phyloP scores from a whole-genome alignment of 2,329 filamentous ascomycete genomes.

The Venturia aucupariae region DNA sequence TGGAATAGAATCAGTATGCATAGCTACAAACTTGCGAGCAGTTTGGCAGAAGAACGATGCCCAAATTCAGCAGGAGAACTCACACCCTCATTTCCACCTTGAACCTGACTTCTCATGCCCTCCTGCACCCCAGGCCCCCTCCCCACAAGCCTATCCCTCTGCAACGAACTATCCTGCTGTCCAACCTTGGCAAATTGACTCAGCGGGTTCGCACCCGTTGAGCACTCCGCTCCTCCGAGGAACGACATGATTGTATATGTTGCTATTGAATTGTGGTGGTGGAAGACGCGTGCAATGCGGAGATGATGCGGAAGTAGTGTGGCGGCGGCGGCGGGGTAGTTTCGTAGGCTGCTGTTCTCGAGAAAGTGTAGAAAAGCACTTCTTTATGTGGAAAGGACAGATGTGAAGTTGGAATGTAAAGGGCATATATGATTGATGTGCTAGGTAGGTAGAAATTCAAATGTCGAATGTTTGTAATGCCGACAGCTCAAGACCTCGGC shows the following conservation, averaged over 20 bases:
- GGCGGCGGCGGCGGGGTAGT: not conserved
- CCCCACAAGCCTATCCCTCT: conserved; percentile 79
- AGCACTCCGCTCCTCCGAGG: conserved; percentile 91
- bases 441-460: not conserved
- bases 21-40: not conserved
- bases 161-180: conserved; percentile 89
- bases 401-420: not conserved
- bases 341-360: no score
- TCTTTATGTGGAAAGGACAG: not conserved
- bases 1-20: conserved; percentile 31
- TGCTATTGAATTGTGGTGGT: not conserved
- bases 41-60: no score
- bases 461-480: conserved; percentile 1
- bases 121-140: conserved; percentile 62
- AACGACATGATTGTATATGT: conserved; percentile 66
- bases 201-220: conserved; percentile 88
- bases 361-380: no score
- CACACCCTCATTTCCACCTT: conserved; percentile 54
- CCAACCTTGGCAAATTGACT: conserved; percentile 97
- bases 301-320: conserved; percentile 3
- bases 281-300: not conserved
- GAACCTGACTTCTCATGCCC: conserved; percentile 66
- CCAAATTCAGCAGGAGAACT: not conserved
- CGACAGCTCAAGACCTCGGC: not conserved
- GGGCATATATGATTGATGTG: not conserved